Conservation (phyloP, 2,329 filamentous ascomycete genomes). For the Hypoxylon rubiginosum region DNA sequence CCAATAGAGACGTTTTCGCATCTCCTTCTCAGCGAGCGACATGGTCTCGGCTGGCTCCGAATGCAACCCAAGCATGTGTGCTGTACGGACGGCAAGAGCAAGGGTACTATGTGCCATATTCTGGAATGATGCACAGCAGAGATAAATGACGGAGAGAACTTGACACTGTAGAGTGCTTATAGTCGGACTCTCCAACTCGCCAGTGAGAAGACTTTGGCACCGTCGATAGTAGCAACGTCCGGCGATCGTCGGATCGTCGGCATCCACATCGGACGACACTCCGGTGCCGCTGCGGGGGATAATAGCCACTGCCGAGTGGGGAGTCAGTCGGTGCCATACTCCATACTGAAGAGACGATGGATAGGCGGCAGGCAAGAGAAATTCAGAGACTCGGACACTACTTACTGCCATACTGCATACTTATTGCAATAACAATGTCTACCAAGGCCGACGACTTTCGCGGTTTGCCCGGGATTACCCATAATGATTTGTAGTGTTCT, state of each 20-base stretch:
- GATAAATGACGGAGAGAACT: constrained; percentile 59
- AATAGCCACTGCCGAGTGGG: constrained; percentile 40
- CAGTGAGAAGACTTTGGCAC: constrained; percentile 58
- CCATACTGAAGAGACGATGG: not conserved
- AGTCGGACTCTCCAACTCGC: constrained; percentile 62
- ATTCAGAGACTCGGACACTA: not conserved
- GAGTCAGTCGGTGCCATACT: not conserved
- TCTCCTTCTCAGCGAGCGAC: constrained; percentile 36
- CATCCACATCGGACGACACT: constrained; percentile 37
- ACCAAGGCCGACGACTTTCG: constrained; percentile 63
- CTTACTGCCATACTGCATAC: constrained; percentile 61
- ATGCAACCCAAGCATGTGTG: constrained; percentile 63
- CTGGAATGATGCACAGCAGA: constrained; percentile 62
- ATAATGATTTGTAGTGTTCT: constrained; percentile 59
- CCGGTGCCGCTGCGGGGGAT: constrained; percentile 41
- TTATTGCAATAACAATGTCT: constrained; percentile 66
- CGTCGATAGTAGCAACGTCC: constrained; percentile 63
- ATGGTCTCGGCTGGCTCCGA: constrained; percentile 61
- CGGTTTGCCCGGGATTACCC: constrained; percentile 46
- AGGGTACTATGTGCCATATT: constrained; percentile 61
- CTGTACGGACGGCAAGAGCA: constrained; percentile 59
- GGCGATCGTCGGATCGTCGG: constrained; percentile 57
- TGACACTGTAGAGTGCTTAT: constrained; percentile 64
- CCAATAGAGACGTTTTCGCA: constrained; percentile 67
- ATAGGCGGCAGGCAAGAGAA: no score